Evolutionary conservation across 2,329 filamentous ascomycete species (phyloP).

Genomic region (Monilinia fructigena): DNA sequence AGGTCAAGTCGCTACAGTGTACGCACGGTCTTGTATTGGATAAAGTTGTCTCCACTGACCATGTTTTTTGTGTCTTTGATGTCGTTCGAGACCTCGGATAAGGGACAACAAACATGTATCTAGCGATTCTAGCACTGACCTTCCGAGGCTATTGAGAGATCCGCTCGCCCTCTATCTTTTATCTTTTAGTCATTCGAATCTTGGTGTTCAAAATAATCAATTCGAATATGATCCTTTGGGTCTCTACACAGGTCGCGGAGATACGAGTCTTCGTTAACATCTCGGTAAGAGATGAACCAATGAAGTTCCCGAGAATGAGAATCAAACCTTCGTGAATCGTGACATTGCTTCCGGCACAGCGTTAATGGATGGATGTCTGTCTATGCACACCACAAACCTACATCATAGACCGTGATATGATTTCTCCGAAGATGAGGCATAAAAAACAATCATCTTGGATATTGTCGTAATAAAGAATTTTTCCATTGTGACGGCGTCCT

Average conservation of each 20-base stretch:
- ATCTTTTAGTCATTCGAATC: background rate
- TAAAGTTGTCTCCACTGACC: conserved; percentile 11
- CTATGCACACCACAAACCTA: background rate
- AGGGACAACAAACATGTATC: background rate
- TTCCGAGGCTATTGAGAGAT: conserved; percentile 1
- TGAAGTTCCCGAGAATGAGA: background rate
- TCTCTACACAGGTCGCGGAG: background rate
- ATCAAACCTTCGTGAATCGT: background rate
- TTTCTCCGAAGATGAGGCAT: background rate
- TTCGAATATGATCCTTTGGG: no score
- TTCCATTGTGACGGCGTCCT: background rate
- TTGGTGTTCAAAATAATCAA: no score
- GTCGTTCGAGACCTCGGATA: conserved; percentile 3
- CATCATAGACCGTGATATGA: background rate
- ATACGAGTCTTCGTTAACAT: background rate
- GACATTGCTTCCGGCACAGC: background rate
- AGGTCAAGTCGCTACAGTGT: background rate
- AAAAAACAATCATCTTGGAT: background rate
- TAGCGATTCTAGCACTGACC: conserved; percentile 1
- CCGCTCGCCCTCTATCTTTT: background rate
- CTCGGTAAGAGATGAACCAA: background rate
- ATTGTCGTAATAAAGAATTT: background rate
- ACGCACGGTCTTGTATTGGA: conserved; percentile 9
- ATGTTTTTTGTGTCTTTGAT: conserved; percentile 1
- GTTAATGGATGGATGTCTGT: background rate